Evolutionary conservation across 2,329 filamentous ascomycete species (phyloP), one percentile per base, ranked within the genome.

Genomic region (Corynespora cassiicola): DNA sequence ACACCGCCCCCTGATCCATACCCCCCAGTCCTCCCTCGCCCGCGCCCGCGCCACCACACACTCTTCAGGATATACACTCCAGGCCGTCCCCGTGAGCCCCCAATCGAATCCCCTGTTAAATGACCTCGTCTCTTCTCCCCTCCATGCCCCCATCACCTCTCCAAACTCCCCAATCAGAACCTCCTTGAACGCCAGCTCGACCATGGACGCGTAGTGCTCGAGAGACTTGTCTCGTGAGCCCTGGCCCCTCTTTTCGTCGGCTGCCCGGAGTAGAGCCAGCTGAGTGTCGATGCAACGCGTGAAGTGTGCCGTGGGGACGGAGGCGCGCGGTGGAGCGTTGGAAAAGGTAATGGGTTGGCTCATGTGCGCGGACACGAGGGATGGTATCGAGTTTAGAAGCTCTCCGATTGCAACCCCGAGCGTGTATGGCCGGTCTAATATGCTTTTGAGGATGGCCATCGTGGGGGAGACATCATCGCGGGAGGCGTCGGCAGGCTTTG

Each of bases 71-170:
- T 52, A 48, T 11, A 39, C 30, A 5, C 28, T 12, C 33, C 45
- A 52, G 26, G 44, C 42, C 7, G 32, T 18, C 5, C 35, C 31
- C 8, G 22, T 41, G 3, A 50, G 15, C 26, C 36, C 45, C 19
- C 35, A 39, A 36, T 52, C 39, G 6, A 52, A 30, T 2, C 52
- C 48, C 10, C 51, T 52, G 22, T 58, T 56, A 31, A 58, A 53
- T 12, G 30, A n/a, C 35, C 38, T 31, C 18, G 32, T 56, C 10
- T 47, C 20, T 17, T 36, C 37, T 17, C 11, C 15, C n/a, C 12
- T 39, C 44, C 36, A 47, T 2, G 16, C 23, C 3, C 27, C 6
- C 29, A 54, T 47, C 2, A 45, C 5, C 5, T 44, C 41, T 9
- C 26, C 31, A 9, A 54, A 23, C 20, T 32, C 28, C 17, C 42